phyloP scores from a whole-genome alignment of 208 protist genomes.

The Leptomonas pyrrhocoris region DNA sequence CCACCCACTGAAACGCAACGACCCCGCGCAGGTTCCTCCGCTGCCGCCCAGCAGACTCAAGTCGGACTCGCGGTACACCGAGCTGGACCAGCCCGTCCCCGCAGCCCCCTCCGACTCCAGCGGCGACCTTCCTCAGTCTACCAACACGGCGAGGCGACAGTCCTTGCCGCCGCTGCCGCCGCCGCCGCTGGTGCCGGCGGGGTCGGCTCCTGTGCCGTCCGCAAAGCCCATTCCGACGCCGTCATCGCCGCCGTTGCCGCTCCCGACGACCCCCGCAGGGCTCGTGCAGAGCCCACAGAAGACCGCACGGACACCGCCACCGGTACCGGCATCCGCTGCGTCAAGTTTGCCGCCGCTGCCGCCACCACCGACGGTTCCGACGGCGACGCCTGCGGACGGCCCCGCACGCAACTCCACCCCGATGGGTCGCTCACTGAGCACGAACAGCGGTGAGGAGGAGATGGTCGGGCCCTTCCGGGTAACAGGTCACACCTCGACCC shows the following conservation, averaged over 20 bases:
- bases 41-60: neutral
- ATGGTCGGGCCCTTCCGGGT: slow-evolving; percentile 57
- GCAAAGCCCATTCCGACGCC: neutral
- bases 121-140: slow-evolving; percentile 2
- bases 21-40: neutral
- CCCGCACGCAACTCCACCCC: slow-evolving; percentile 6
- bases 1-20: too few relatives aligned
- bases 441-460: slow-evolving; percentile 22
- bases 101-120: slow-evolving; percentile 4
- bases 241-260: neutral
- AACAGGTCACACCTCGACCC: slow-evolving; percentile 69
- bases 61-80: slow-evolving; percentile 11
- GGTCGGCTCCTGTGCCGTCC: neutral
- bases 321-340: neutral
- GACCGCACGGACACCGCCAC: slow-evolving; percentile 2
- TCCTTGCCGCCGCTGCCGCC: slow-evolving; percentile 30
- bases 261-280: neutral
- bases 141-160: slow-evolving; percentile 6
- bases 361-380: slow-evolving; percentile 14
- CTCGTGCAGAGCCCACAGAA: slow-evolving; percentile 25
- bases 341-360: slow-evolving; percentile 17
- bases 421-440: slow-evolving; percentile 17
- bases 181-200: slow-evolving; percentile 12
- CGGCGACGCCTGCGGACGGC: neutral
- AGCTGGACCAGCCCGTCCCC: slow-evolving; percentile 11